Evolutionary conservation across 495 filamentous ascomycete genomes (phyloP), one percentile per base, ranked within the genome.

Genomic region (Penicilliopsis zonata): DNA sequence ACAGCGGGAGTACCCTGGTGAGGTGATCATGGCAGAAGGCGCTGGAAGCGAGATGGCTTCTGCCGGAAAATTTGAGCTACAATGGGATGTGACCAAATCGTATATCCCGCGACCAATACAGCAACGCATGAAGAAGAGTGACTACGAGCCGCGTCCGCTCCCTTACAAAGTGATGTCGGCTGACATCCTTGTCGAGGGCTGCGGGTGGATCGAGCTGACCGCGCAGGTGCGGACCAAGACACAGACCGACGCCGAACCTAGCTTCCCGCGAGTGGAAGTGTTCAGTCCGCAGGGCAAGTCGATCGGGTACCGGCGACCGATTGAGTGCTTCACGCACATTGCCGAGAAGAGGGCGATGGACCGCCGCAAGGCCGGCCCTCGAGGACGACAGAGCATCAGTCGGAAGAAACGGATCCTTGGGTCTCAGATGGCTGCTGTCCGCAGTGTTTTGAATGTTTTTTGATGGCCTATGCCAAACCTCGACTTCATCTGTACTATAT

Each of bases 201-300:
- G 77, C 24, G 90, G 90, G 2, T 99, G 92, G 88, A 68, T 99
- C 5, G 90, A 99, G 51, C 52, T 99, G 13, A 78, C 72, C 4
- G 75, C 78, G 9, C 87, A 96, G 53, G 69, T 90, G 5, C 74
- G 87, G 14, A 69, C 67, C 15, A 71, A 59, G 37, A 39, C 49
- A 17, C 31, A 43, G 3, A 19, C 35, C 22, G 45, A 47, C 28
- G 30, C 38, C 5, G 52, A 55, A 14, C 30, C 34, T 6, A 31
- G 47, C 17, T 86, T 85, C 7, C 26, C 28, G 3, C 63, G 72
- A 13, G 65, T 99, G 4, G 90, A 96, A 40, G 72, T 96, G 1
- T 93, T 78, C 44, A 83, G 69, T 23, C 90, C 92, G 0, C 67
- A 86, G 25, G 90, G 90, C 1, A 73, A 72, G 50, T 83, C 80